These are phyloP conservation scores for Lycium barbarum DNA, from an alignment of 257 asterid genomes.

Conservation along the genomic window DNA sequence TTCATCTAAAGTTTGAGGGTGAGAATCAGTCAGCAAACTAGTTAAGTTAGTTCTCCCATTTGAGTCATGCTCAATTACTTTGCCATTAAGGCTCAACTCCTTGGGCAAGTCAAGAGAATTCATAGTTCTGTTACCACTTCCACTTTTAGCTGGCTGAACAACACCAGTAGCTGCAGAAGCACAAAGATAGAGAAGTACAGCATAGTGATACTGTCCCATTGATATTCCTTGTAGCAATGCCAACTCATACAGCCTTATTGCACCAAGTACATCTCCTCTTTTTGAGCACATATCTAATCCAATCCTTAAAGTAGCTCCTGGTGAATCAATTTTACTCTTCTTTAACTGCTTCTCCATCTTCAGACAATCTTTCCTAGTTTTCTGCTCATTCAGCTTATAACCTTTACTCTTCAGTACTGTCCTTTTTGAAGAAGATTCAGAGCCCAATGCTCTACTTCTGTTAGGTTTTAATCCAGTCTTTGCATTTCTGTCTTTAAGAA, in stretches of 20 bases:
- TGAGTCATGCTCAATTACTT: conserved; percentile 22
- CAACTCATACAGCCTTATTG: conserved; percentile 67
- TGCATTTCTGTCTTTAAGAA: conserved; percentile 54
- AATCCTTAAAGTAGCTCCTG: conserved; percentile 49
- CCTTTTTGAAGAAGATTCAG: conserved; percentile 32
- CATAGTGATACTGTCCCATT: conserved; percentile 76
- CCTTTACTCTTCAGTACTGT: conserved; percentile 24
- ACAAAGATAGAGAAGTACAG: conserved; percentile 84
- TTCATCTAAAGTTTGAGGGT: conserved; percentile 52
- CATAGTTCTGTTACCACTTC: conserved; percentile 58
- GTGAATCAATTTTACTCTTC: conserved; percentile 54
- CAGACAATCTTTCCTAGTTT: neutral
- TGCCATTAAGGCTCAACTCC: conserved; percentile 31
- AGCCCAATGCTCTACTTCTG: conserved; percentile 40
- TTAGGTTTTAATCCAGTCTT: conserved; percentile 43
- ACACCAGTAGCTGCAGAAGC: conserved; percentile 85
- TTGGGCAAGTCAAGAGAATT: conserved; percentile 42
- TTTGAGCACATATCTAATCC: conserved; percentile 84
- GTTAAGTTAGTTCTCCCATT: conserved; percentile 25
- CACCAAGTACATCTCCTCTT: conserved; percentile 73
- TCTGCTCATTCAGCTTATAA: conserved; percentile 28
- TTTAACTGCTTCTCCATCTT: conserved; percentile 12
- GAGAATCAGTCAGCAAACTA: conserved; percentile 32
- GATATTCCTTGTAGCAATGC: conserved; percentile 58
- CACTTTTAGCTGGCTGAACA: conserved; percentile 87